Evolutionary conservation across 768 basidiomycete species (phyloP), one percentile per base, ranked within the genome.

Genomic region (Peribolospora kevripleyi): DNA sequence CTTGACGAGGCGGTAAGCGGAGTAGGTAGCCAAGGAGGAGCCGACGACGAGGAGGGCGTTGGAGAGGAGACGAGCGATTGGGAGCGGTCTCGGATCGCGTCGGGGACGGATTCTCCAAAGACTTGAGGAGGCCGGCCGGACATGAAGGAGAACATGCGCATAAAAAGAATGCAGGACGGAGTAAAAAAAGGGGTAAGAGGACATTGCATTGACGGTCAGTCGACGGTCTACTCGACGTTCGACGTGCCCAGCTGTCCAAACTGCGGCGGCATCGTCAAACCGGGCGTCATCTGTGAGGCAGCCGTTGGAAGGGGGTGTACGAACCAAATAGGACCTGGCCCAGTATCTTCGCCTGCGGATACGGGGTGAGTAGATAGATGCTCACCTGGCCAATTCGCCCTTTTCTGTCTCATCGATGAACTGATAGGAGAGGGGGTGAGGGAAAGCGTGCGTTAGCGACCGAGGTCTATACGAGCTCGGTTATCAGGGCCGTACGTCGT

Each of bases 1-100:
- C 65, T 81, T 85, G 50, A 90, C 71, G 40, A 95, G 68, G 60
- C 88, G 74, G 68, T 81, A 93, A 3, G 87, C 86, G 5, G 84
- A 88, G 68, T 82, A 93, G 0, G 90, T 95, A 0, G 91, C 87
- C 38, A 93, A 75, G 1, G 85, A 87, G 0, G 87, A 90, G 42
- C 90, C 91, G 43, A 91, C 69, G 46, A 91, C 69, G 48, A 97
- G 75, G 0, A 95, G 67, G 48, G 77, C 72, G 53, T 84, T 80
- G 25, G 76, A 70, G 65, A 63, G 57, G 80, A 75, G 45, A 90
- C 63, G 41, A 60, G 40, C 11, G 41, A 42, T 25, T 51, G 54
- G 6, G 40, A 25, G 13, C 54, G 54, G 4, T 54, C 46, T 7
- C 55, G 48, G 2, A 55, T 52, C 42, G 50, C 14, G 9, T 54